Evolutionary conservation across 176 grass and related monocot genomes (phyloP), one percentile per base, ranked within the genome.

Genomic region (Triticum dicoccoides): DNA sequence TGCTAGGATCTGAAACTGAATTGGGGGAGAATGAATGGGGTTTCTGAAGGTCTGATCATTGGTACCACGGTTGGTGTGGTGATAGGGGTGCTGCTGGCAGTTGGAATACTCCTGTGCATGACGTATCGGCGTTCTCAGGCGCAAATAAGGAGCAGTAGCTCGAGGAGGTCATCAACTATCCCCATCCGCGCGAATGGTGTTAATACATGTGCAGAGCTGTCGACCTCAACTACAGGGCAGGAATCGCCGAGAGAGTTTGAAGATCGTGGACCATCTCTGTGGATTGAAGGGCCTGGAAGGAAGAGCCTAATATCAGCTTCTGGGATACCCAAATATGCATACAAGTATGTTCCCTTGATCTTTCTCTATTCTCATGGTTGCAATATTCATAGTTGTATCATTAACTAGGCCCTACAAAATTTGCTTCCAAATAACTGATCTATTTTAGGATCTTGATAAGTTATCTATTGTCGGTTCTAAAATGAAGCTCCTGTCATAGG

Each of bases 291-390:
- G 47, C 84, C 85, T 72, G 91, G 78, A 76, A 89, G 85, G 72
- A 92, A 88, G 81, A 91, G 80, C 78, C 37, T 74, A 25, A 87
- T 98, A 18, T 98, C 95, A 35, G 80, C 87, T 92, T 98, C 95
- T 82, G 95, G 95, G 58, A 88, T 98, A 86, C 92, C 93, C 69
- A 98, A 94, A 92, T 98, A 98, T 90, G 79, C 85, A 33, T 98
- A 94, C 79, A 94, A 89, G 97, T 98, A 98, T 78, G 93, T 83
- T 90, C 30, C 25, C 33, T 77, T 73, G 24, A 64, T 14, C 25
- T n/a, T 62, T 84, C 6, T 76, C 27, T 70, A 58, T 32, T 89
- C 20, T 80, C 56, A 32, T 67, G 29, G 17, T 75, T 73, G 52
- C 24, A 35, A 27, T 4, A 75, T 66, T 58, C 4, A 14, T 49